Conservation (phyloP, 768 basidiomycete species). For the Leccinellum albellum region DNA sequence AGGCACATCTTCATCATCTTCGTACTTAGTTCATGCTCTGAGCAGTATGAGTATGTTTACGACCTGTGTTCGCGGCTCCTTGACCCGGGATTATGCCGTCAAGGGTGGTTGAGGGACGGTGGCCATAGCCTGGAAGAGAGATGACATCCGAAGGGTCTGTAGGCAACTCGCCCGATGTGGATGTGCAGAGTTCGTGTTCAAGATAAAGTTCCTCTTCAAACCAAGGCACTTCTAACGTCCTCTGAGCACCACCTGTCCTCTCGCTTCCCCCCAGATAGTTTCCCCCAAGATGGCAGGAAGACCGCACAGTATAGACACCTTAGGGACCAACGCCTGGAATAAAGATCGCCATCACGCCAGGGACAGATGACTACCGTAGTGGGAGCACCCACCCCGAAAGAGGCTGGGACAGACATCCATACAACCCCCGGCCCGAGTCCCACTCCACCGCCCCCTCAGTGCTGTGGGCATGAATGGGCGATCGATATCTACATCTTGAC, state of each 20-base stretch:
- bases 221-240: constrained; percentile 20
- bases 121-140: too few relatives aligned
- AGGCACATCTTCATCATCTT: too few relatives aligned
- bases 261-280: constrained; percentile 23
- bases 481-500: too few relatives aligned
- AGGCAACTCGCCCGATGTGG: too few relatives aligned
- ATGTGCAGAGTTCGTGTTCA: constrained; percentile 34
- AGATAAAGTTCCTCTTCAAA: constrained; percentile 78
- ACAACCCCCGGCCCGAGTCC: constrained; percentile 5
- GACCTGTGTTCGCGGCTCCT: too few relatives aligned
- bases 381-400: constrained; percentile 23
- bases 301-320: constrained; percentile 34
- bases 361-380: constrained; percentile 21
- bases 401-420: constrained; percentile 19
- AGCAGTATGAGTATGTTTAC: too few relatives aligned
- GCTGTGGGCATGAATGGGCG: too few relatives aligned
- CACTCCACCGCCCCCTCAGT: neutral
- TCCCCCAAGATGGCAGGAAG: constrained; percentile 11
- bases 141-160: too few relatives aligned
- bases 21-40: too few relatives aligned
- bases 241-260: constrained; percentile 28
- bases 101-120: too few relatives aligned
- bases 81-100: too few relatives aligned
- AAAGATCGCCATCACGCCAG: constrained; percentile 38
- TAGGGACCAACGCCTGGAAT: constrained; percentile 29